phyloP scores from a whole-genome alignment of 192 early-diverging fungal species.

The Helicostylum pulchrum region DNA sequence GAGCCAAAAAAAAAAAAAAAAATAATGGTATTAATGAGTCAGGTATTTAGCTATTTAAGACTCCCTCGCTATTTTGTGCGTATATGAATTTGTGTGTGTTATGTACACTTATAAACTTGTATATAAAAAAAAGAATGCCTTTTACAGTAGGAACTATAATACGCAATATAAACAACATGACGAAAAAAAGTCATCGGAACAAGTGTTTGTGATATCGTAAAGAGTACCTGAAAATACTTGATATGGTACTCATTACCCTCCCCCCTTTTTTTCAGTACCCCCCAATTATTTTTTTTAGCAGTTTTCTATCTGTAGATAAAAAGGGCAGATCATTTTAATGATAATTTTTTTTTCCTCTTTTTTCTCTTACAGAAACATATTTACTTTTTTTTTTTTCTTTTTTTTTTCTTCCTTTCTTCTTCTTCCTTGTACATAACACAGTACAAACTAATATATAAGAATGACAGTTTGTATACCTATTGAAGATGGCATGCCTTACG shows the following conservation, averaged over 20 bases:
- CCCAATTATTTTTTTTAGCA: not conserved
- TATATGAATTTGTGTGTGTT: too few relatives aligned
- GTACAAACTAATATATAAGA: not conserved
- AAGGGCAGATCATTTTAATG: not conserved
- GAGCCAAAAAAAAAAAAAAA: too few relatives aligned
- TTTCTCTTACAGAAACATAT: not conserved
- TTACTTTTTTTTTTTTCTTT: not conserved
- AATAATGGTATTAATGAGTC: too few relatives aligned
- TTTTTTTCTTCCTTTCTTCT: slow-evolving; percentile 17
- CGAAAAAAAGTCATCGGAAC: too few relatives aligned
- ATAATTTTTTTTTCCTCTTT: slow-evolving; percentile 4
- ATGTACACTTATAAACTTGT: too few relatives aligned
- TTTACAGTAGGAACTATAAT: too few relatives aligned
- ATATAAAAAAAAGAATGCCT: too few relatives aligned
- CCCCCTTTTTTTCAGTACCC: not conserved
- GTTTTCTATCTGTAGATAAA: not conserved
- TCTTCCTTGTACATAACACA: not conserved
- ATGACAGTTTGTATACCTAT: slow-evolving; percentile 22
- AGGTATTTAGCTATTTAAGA: too few relatives aligned
- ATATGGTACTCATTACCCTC: not conserved
- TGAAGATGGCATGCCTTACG: slow-evolving; percentile 14
- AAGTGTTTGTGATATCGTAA: too few relatives aligned
- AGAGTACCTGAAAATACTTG: too few relatives aligned
- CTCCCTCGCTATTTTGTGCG: too few relatives aligned
- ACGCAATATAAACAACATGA: too few relatives aligned